These are phyloP conservation scores for Fusarium miscanthi DNA, from an alignment of 2,329 filamentous ascomycete genomes.

Conservation along the genomic window DNA sequence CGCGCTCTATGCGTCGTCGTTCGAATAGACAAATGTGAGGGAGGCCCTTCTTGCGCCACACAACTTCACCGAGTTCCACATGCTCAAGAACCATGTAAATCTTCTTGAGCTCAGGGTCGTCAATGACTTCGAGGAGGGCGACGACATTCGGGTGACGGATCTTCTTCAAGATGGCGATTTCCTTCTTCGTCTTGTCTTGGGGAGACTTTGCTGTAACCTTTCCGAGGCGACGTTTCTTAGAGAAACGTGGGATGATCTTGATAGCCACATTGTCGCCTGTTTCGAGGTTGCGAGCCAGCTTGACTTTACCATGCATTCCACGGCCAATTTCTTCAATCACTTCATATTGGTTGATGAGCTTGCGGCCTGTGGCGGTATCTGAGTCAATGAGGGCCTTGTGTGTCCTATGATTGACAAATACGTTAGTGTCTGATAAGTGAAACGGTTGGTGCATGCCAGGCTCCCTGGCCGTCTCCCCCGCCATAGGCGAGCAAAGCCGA, in stretches of 20 bases:
- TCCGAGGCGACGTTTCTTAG: constrained; percentile 91
- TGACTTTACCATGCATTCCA: constrained; percentile 97
- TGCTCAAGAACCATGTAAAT: constrained; percentile 98
- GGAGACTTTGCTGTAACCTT: constrained; percentile 75
- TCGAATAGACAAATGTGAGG: constrained; percentile 87
- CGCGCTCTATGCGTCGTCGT: constrained; percentile 80
- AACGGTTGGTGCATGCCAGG: constrained; percentile 12
- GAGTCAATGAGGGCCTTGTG: constrained; percentile 92
- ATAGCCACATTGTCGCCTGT: constrained; percentile 88
- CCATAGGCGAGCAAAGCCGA: constrained; percentile 11
- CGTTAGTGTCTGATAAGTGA: constrained; percentile 32
- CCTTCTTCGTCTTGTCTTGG: constrained; percentile 87
- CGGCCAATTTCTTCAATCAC: constrained; percentile 96
- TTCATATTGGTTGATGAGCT: constrained; percentile 97
- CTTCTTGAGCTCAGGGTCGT: constrained; percentile 95
- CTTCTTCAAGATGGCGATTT: constrained; percentile 98
- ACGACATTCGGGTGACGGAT: constrained; percentile 98
- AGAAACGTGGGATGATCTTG: constrained; percentile 97
- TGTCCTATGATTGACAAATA: constrained; percentile 64
- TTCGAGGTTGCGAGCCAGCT: constrained; percentile 84
- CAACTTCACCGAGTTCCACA: constrained; percentile 91
- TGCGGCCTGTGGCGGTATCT: constrained; percentile 88
- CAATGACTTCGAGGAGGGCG: constrained; percentile 94
- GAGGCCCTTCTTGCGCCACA: constrained; percentile 90
- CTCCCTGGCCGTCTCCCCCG: constrained; percentile 17